Conservation (phyloP, 345 rosid genomes). For the Eucalyptus curtisii region DNA sequence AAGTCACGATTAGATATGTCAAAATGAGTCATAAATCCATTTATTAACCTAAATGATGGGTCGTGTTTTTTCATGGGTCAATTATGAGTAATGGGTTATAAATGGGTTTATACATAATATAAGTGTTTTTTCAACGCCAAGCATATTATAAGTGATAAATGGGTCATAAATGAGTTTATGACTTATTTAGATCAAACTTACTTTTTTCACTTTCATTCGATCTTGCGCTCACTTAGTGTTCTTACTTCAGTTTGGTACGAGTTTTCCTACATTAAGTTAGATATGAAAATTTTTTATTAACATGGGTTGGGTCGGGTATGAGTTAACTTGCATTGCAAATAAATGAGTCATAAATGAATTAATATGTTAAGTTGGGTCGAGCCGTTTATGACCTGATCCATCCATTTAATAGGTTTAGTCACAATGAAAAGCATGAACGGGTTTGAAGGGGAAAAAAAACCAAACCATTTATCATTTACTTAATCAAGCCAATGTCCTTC, state of each 20-base stretch:
- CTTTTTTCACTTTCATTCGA: too few relatives aligned
- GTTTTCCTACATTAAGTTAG: not conserved
- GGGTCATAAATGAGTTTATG: not conserved
- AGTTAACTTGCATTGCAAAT: not conserved
- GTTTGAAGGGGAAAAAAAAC: not conserved
- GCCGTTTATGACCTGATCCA: fast-evolving
- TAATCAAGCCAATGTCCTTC: not conserved
- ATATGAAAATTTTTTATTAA: not conserved
- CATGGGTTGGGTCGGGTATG: not conserved
- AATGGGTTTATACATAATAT: too few relatives aligned
- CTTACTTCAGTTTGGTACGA: fast-evolving
- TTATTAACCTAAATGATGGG: not conserved
- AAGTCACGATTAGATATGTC: not conserved
- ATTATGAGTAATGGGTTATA: not conserved
- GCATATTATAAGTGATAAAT: not conserved
- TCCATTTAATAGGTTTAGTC: not conserved
- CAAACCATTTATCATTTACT: not conserved
- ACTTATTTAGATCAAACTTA: too few relatives aligned
- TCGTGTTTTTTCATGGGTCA: not conserved
- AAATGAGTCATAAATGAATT: too few relatives aligned
- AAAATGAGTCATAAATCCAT: not conserved
- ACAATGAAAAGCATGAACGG: fast-evolving
- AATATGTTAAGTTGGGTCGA: fast-evolving
- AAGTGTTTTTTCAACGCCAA: not conserved
- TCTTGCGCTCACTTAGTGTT: fast-evolving